A percentile compares a stretch with the other conserved stretches of the same genome.
These are phyloP conservation scores for Parsonsia alboflavescens DNA, from an alignment of 257 asterid species.

Conservation along the genomic window DNA sequence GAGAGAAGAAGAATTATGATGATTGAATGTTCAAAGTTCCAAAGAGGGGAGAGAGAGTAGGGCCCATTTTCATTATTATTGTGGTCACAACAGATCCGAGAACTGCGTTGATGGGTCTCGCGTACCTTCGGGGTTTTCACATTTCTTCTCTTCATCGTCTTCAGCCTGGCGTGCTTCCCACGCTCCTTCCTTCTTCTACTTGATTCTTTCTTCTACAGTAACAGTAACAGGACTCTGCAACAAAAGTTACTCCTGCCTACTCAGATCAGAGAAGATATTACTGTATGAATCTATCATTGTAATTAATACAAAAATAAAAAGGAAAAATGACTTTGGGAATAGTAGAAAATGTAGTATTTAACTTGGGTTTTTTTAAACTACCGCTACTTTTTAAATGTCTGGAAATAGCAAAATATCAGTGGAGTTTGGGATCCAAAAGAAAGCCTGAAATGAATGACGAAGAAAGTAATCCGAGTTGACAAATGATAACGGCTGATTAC, in stretches of 20 bases:
- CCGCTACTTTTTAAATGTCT: too few species aligned
- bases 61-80: conserved; percentile 12
- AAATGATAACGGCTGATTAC: conserved; percentile 7
- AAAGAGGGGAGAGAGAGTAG: neutral
- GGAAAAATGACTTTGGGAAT: too few species aligned
- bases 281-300: neutral
- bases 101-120: conserved; percentile 61
- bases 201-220: neutral
- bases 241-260: neutral
- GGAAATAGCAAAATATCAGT: neutral
- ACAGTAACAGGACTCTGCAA: neutral
- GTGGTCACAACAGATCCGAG: conserved; percentile 59
- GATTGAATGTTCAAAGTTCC: neutral
- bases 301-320: too few species aligned
- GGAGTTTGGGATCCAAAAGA: neutral
- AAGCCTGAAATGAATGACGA: neutral
- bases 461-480: conserved; percentile 12
- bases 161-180: neutral
- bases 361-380: too few species aligned
- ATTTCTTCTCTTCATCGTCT: neutral
- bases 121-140: neutral
- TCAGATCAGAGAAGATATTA: neutral
- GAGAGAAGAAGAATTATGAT: neutral
- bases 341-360: too few species aligned
- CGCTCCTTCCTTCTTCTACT: neutral